phyloP scores from a whole-genome alignment of 2,329 filamentous ascomycete species.

The Hymenoscyphus fraxineus region DNA sequence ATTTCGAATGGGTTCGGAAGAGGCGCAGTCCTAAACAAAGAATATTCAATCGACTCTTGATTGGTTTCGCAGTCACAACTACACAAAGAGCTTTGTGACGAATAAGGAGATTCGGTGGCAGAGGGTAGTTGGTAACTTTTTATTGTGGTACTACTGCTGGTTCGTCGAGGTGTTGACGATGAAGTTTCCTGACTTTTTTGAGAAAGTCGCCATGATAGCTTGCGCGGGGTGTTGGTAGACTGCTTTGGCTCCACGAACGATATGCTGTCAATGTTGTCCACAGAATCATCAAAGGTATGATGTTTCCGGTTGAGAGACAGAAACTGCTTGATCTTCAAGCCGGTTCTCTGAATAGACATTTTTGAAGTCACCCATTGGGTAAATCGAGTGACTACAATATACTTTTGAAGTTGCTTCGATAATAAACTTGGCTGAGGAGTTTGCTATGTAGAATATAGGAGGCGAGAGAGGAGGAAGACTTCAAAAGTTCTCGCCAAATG shows the following conservation, averaged over 20 bases:
- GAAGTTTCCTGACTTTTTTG: slow-evolving; percentile 13
- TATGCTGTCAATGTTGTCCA: slow-evolving; percentile 8
- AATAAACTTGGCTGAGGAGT: neutral
- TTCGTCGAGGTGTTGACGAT: slow-evolving; percentile 13
- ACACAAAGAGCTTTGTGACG: slow-evolving; percentile 44
- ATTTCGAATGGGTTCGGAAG: slow-evolving; percentile 25
- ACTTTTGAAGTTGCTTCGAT: neutral
- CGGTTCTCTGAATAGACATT: slow-evolving; percentile 27
- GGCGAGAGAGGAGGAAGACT: neutral
- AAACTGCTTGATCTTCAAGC: slow-evolving; percentile 25
- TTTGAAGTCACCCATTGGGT: slow-evolving; percentile 8
- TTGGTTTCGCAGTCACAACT: slow-evolving; percentile 39
- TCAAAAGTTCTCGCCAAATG: neutral
- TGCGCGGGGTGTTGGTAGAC: slow-evolving; percentile 12
- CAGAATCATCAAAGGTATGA: slow-evolving; percentile 11
- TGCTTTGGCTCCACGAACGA: slow-evolving; percentile 8
- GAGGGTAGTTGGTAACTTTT: slow-evolving; percentile 29
- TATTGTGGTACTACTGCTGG: slow-evolving; percentile 15
- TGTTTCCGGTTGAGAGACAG: slow-evolving; percentile 20
- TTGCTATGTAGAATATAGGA: neutral
- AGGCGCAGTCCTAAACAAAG: slow-evolving; percentile 26
- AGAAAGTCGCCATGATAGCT: slow-evolving; percentile 22
- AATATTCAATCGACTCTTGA: slow-evolving; percentile 19
- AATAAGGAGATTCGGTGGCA: slow-evolving; percentile 38
- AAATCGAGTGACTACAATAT: neutral